A percentile compares a stretch with the other conserved stretches of the same genome.
These are phyloP conservation scores for Arachnomyces sp. DNA, from an alignment of 2,329 filamentous ascomycete species.

Conservation along the genomic window DNA sequence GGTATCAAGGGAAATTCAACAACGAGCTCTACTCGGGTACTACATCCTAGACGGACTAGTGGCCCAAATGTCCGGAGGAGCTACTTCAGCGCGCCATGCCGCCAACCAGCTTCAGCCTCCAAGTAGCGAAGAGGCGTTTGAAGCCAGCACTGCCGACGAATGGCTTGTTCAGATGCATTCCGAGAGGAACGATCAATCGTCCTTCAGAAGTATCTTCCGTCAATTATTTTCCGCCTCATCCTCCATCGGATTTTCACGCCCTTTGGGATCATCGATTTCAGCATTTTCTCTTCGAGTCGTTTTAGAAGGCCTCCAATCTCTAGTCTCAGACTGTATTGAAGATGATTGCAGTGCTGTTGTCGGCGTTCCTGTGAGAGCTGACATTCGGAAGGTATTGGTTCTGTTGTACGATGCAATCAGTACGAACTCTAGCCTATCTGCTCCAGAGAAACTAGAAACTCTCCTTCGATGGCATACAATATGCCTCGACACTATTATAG, in stretches of 20 bases:
- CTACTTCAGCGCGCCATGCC: slow-evolving; percentile 36
- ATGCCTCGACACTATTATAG: slow-evolving; percentile 36
- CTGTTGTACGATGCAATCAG: slow-evolving; percentile 34
- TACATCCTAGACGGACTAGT: slow-evolving; percentile 40
- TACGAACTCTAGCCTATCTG: slow-evolving; percentile 28
- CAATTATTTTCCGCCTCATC: slow-evolving; percentile 31
- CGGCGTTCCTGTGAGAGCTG: slow-evolving; percentile 34
- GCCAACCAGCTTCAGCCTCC: slow-evolving; percentile 36
- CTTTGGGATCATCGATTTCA: slow-evolving; percentile 28
- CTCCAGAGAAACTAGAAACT: slow-evolving; percentile 32
- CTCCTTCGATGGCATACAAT: slow-evolving; percentile 40
- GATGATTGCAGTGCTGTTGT: slow-evolving; percentile 29
- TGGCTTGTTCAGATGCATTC: slow-evolving; percentile 33
- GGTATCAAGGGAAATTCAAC: slow-evolving; percentile 39
- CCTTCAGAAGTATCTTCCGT: slow-evolving; percentile 35
- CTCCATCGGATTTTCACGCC: slow-evolving; percentile 21
- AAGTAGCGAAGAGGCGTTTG: slow-evolving; percentile 34
- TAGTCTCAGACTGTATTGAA: slow-evolving; percentile 35
- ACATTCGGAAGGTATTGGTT: slow-evolving; percentile 33
- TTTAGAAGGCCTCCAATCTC: slow-evolving; percentile 38
- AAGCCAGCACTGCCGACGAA: slow-evolving; percentile 33
- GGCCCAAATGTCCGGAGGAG: slow-evolving; percentile 37
- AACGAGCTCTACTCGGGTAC: slow-evolving; percentile 38
- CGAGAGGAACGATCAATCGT: slow-evolving; percentile 23
- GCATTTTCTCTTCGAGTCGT: slow-evolving; percentile 37